Conservation (phyloP, 441 rosid species). For the Brassica hybrid region DNA sequence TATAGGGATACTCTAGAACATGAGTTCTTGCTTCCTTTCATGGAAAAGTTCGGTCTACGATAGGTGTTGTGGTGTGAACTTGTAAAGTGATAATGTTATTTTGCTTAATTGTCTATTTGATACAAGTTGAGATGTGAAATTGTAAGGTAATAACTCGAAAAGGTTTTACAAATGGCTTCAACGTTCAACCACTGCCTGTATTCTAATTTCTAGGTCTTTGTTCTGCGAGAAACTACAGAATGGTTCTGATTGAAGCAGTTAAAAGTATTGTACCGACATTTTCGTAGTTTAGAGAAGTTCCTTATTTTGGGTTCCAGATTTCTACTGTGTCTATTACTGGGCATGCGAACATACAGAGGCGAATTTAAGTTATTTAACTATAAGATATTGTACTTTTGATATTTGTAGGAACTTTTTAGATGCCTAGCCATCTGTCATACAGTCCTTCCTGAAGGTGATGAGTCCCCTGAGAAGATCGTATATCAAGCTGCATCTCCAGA, state of each 20-base stretch:
- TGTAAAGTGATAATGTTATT: constrained; percentile 15
- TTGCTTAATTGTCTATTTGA: background rate
- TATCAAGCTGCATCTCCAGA: constrained; percentile 99
- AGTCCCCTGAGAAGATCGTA: constrained; percentile 85
- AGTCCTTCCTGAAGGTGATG: constrained; percentile 99
- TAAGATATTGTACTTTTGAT: constrained; percentile 1
- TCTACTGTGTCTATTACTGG: constrained; percentile 52
- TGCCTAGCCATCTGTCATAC: constrained; percentile 99
- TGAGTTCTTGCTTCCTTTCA: constrained; percentile 2
- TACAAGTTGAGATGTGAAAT: constrained; percentile 13
- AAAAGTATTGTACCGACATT: constrained; percentile 14
- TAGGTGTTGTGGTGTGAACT: constrained; percentile 16
- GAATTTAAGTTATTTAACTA: constrained; percentile 8
- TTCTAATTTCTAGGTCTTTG: background rate
- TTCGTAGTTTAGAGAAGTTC: constrained; percentile 49
- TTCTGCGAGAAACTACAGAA: constrained; percentile 20
- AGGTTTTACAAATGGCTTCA: constrained; percentile 13
- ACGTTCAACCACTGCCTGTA: background rate
- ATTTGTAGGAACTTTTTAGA: constrained; percentile 93
- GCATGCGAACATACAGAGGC: constrained; percentile 49
- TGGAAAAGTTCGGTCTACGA: constrained; percentile 8
- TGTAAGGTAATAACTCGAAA: constrained; percentile 15
- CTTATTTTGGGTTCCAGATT: constrained; percentile 56
- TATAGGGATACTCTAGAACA: constrained; percentile 14
- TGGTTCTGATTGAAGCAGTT: constrained; percentile 3